These are phyloP conservation scores for Torulaspora delbrueckii DNA, from an alignment of 805 yeast genomes.

Conservation along the genomic window DNA sequence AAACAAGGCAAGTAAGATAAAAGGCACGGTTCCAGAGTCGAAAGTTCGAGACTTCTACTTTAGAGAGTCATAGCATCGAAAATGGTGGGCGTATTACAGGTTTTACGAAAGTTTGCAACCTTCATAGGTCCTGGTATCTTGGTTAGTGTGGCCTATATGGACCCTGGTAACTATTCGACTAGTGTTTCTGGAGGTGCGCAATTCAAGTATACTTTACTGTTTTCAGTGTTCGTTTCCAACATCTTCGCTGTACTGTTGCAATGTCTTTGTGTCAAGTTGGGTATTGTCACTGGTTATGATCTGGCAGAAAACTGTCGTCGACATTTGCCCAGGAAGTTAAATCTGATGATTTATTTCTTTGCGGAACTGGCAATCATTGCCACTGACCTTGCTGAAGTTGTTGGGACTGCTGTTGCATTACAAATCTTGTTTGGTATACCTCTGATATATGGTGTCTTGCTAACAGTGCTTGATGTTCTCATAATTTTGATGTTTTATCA, in stretches of 20 bases:
- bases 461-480: conserved; percentile 79
- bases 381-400: conserved; percentile 90
- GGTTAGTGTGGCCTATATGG: conserved; percentile 97
- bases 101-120: conserved; percentile 45
- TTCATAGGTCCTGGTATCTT: conserved; percentile 91
- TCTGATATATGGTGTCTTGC: conserved; percentile 62
- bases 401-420: conserved; percentile 85
- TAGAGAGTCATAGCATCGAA: neutral
- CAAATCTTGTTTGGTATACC: conserved; percentile 75
- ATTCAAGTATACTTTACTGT: conserved; percentile 69
- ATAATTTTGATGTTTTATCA: conserved; percentile 72
- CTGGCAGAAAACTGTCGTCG: conserved; percentile 81
- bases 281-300: conserved; percentile 90
- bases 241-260: conserved; percentile 83
- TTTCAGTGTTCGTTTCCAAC: conserved; percentile 76
- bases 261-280: conserved; percentile 80
- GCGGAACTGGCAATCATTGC: conserved; percentile 88
- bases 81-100: conserved; percentile 9
- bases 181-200: conserved; percentile 90
- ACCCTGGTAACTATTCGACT: conserved; percentile 95
- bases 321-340: conserved; percentile 60
- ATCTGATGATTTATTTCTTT: conserved; percentile 54
- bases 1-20: neutral
- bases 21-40: neutral
- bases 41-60: neutral